Base-by-base conservation (phyloP, 2,329 filamentous ascomycete species). In the Juglanconis juglandina region DNA sequence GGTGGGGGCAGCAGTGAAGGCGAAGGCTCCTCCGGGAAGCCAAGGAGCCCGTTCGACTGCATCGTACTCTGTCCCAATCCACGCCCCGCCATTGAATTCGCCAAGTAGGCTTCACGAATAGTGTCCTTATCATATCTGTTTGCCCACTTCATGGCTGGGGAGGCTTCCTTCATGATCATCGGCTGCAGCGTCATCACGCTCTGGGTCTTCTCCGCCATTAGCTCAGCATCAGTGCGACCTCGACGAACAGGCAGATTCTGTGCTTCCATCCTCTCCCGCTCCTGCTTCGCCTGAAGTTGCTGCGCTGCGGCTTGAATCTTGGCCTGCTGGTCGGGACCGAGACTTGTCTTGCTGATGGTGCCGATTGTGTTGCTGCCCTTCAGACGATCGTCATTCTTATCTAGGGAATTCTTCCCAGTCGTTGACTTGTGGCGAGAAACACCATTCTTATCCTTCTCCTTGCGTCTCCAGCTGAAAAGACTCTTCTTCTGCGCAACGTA, bases 401-500 rank as follows among this genome's bases (percentile, higher is more conserved):
- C 79, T n/a, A 79, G 71, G 2, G 78, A 76, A 51, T 86, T 81
- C 70, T 90, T 91, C 24, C 82, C 81, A 33, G 32, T 35, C 2
- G 83, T 84, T 3, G 90, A 91, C 72, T 90, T 91, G 69, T 88
- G 84, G 64, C 92, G 86, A 49, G 82, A 82, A 8, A 85, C 63
- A 2, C 77, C 47, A 46, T 33, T 49, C 61, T 61, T 63, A 35
- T 61, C 79, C 73, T 82, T 87, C 67, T 85, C 86, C 46, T 89
- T 87, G 66, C 82, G 87, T 11, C 91, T 93, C 77, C 90, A 96
- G 71, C 91, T 91, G 74, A 97, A 96, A 67, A 95, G 91, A 46
- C 91, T 86, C 77, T 97, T 97, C 83, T 98, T 98, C 73, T 96
- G 92, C 0, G 91, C 92, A 68, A 98, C 91, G 68, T 96, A 96